phyloP scores from a whole-genome alignment of 257 asterid species.

The Solanum megistacrolobum region DNA sequence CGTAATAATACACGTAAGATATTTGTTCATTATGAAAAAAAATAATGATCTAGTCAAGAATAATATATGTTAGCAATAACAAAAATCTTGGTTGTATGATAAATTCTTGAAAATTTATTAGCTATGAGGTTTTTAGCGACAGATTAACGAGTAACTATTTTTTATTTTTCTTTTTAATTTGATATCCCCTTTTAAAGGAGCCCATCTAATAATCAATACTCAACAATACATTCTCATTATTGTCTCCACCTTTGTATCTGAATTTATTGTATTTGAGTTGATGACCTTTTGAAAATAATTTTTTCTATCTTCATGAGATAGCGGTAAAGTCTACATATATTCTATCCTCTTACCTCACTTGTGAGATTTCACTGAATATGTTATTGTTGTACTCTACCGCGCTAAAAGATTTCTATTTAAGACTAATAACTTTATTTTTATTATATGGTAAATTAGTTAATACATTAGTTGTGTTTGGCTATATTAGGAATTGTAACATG shows the following conservation, averaged over 20 bases:
- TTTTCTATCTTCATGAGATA: fast-evolving
- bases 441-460: neutral
- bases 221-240: neutral
- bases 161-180: neutral
- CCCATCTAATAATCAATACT: neutral
- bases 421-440: neutral
- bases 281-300: no score
- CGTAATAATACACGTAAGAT: neutral
- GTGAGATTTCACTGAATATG: neutral
- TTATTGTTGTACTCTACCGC: fast-evolving
- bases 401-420: neutral
- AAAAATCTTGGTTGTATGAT: neutral
- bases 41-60: neutral
- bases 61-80: neutral
- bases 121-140: neutral
- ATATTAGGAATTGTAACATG: neutral
- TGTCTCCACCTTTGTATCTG: no score
- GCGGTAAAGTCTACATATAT: no score
- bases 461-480: neutral
- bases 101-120: neutral
- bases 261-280: neutral
- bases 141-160: neutral
- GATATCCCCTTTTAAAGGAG: neutral
- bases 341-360: fast-evolving
- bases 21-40: neutral